Percentiles rank a stretch among this genome's conserved stretches.
phyloP scores from a whole-genome alignment of 2,329 filamentous ascomycete species.

The Phialocephala sp. region DNA sequence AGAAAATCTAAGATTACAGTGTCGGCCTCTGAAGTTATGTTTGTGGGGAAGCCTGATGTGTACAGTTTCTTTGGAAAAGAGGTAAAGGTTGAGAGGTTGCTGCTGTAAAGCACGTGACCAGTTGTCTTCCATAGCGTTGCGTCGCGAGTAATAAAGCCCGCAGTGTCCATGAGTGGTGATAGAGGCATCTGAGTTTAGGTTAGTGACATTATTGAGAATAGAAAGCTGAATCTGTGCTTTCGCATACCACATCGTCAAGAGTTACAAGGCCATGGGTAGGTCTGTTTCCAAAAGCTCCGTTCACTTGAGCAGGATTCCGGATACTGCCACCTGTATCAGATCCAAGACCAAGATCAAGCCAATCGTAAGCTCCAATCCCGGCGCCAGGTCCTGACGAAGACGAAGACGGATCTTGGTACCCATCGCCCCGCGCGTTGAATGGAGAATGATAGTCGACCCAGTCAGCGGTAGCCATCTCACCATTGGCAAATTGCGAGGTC shows the following conservation, averaged over 20 bases:
- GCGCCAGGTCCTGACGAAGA: constrained; percentile 52
- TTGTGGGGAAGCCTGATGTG: constrained; percentile 48
- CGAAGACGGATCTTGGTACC: constrained; percentile 52
- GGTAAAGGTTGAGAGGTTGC: constrained; percentile 48
- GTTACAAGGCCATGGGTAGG: constrained; percentile 52
- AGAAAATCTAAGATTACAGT: constrained; percentile 49
- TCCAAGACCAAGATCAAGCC: constrained; percentile 56
- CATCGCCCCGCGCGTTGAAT: constrained; percentile 52
- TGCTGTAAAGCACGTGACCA: constrained; percentile 50
- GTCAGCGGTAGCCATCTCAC: constrained; percentile 53
- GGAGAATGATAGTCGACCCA: constrained; percentile 50
- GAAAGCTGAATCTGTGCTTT: background rate
- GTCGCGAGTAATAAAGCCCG: constrained; percentile 51
- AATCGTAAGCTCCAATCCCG: constrained; percentile 44
- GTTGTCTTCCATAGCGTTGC: constrained; percentile 48
- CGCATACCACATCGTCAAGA: constrained; percentile 46
- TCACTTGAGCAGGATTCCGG: constrained; percentile 50
- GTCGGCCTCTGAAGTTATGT: constrained; percentile 43
- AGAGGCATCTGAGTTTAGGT: constrained; percentile 46
- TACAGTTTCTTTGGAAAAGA: constrained; percentile 47
- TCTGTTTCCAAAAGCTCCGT: constrained; percentile 55
- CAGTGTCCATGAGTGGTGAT: constrained; percentile 51
- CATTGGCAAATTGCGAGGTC: constrained; percentile 52
- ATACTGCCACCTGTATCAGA: constrained; percentile 56
- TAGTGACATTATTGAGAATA: background rate